Percentiles rank a stretch among this genome's conserved stretches.
These are phyloP conservation scores for Striga asiatica DNA, from an alignment of 257 asterid species.

Conservation along the genomic window DNA sequence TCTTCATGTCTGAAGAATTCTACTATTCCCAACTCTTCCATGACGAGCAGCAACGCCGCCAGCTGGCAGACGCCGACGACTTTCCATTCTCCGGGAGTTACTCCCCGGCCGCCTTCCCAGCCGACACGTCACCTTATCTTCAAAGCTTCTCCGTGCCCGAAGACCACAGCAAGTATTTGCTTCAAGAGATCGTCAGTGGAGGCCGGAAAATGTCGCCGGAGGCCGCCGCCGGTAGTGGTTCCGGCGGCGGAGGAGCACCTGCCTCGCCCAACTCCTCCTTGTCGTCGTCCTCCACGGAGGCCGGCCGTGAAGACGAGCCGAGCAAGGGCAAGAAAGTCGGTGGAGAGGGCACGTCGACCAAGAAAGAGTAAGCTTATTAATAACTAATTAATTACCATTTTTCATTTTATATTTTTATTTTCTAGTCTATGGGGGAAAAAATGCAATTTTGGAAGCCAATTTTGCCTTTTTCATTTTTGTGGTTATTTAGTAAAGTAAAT, in stretches of 20 bases:
- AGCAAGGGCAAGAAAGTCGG: constrained; percentile 29
- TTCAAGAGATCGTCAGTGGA: constrained; percentile 17
- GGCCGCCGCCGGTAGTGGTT: not conserved
- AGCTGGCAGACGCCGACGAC: not conserved
- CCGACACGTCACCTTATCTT: constrained; percentile 9
- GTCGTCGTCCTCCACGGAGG: constrained; percentile 47
- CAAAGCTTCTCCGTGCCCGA: constrained; percentile 30
- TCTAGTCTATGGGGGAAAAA: no score
- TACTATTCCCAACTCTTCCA: constrained; percentile 19
- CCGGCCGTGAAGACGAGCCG: constrained; percentile 18
- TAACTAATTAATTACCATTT: no score
- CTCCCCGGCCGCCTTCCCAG: not conserved
- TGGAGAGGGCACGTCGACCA: constrained; percentile 34
- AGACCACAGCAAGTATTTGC: constrained; percentile 2
- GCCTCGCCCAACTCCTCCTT: constrained; percentile 48
- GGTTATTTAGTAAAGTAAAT: no score
- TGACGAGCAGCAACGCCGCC: constrained; percentile 15
- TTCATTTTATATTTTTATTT: no score
- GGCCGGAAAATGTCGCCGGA: constrained; percentile 18
- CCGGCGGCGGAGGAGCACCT: constrained; percentile 29
- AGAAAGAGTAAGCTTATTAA: constrained; percentile 41
- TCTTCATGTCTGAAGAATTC: constrained; percentile 27
- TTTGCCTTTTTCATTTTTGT: not conserved
- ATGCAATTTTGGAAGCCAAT: not conserved
- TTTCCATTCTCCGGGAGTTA: constrained; percentile 17